Evolutionary conservation across 2,329 filamentous ascomycete species (phyloP).

Genomic region (Furcasterigmium sp.): DNA sequence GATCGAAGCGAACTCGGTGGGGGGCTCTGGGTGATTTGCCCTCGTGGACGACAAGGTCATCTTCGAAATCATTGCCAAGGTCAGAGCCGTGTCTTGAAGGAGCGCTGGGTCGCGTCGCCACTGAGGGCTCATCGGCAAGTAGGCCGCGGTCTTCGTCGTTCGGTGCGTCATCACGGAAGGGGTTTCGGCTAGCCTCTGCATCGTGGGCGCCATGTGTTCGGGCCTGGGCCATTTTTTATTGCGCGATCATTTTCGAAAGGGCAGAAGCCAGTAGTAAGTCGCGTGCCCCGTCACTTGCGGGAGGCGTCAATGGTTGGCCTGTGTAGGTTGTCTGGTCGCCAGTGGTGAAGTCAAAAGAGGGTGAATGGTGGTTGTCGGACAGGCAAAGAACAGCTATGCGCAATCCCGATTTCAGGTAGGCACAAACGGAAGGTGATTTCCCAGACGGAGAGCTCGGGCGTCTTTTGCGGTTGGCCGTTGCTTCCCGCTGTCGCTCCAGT

Average conservation of each 20-base stretch:
- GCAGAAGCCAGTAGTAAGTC: neutral
- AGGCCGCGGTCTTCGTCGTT: slow-evolving; percentile 16
- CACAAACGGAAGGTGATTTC: too few relatives aligned
- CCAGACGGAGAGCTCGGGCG: too few relatives aligned
- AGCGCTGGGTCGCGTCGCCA: slow-evolving; percentile 4
- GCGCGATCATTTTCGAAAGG: slow-evolving; percentile 12
- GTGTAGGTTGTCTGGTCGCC: too few relatives aligned
- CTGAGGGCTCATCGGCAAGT: slow-evolving; percentile 14
- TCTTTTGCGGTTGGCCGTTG: too few relatives aligned
- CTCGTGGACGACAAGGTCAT: slow-evolving; percentile 9
- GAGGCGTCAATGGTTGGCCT: too few relatives aligned
- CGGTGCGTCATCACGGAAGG: slow-evolving; percentile 5
- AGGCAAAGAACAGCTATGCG: too few relatives aligned
- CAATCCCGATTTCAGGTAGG: too few relatives aligned
- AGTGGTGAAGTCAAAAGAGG: neutral
- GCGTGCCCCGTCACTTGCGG: too few relatives aligned
- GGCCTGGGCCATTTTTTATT: slow-evolving; percentile 16
- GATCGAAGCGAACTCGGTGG: slow-evolving; percentile 71
- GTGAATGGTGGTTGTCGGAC: neutral
- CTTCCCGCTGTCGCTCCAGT: too few relatives aligned
- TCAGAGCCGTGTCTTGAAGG: slow-evolving; percentile 6
- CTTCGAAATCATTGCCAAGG: slow-evolving; percentile 6
- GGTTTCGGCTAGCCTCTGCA: slow-evolving; percentile 6
- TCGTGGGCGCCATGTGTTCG: slow-evolving; percentile 11
- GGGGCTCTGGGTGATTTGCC: slow-evolving; percentile 52